Base-by-base conservation (phyloP, 441 rosid genomes). In the Hura crepitans region DNA sequence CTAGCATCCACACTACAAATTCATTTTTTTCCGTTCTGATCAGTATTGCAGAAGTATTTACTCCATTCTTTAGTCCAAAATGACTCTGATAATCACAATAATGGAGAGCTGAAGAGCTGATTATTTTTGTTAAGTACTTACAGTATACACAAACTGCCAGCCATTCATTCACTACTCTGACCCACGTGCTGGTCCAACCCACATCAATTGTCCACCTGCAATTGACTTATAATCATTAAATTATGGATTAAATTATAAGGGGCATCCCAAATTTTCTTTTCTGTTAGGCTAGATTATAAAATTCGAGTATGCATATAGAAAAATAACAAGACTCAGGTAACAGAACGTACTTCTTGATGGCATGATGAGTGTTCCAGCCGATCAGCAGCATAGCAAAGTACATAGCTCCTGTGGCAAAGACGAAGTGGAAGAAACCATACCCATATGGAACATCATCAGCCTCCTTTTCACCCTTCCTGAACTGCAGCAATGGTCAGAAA, bases 101-200 rank as follows among this genome's bases (percentile, higher is more conserved):
- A 47, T 31, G 14, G 30, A 3, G 0, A 31, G 14, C 30, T 30
- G 13, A 9, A 12, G 2, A 42, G 46, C 69, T 20, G 54, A 7
- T 76, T 4, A 35, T 35, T 8, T 25, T 4, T 9, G 2, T 71
- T 0, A 68, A 55, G 14, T 33, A 85, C 97, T 85, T 82, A 95
- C 99, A 33, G 74, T 90, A 95, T 18, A 95, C 89, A 31, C 94
- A 92, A 77, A 86, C 97, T n/a, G 97, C 99, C 12, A 95, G 86
- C 97, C 97, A 92, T 80, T 95, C 97, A 62, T 90, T 92, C 64
- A 90, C 88, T 45, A 95, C 74, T 76, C 94, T 86, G 37, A 95
- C 97, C 99, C 99, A 92, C 51, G 97, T 83, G 78, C 99, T 95
- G 14, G 99, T 95, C 99, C 99, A 92, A 59, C 99, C 97, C 60